Evolutionary conservation across 495 filamentous ascomycete species (phyloP).

Genomic region (Penicillium atrosanguineum): DNA sequence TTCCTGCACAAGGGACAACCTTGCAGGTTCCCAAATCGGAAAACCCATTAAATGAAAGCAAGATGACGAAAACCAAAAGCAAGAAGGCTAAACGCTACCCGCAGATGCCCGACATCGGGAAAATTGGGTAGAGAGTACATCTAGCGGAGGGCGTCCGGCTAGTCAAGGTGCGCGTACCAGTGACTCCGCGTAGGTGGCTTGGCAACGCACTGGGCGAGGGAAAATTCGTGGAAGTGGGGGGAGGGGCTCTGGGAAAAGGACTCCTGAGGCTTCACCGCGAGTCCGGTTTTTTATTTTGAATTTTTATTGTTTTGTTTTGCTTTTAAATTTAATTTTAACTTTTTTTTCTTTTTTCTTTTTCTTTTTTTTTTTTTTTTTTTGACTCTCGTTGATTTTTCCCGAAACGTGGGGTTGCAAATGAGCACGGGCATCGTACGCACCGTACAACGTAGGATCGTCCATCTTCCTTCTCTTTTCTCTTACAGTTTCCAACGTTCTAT

Average conservation of each 20-base stretch:
- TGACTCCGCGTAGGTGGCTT: background rate
- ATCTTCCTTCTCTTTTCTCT: background rate
- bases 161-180: background rate
- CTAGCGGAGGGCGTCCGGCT: background rate
- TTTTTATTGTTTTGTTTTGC: background rate
- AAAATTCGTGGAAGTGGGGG: background rate
- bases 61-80: background rate
- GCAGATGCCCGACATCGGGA: constrained; percentile 21
- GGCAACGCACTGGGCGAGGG: background rate
- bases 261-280: background rate
- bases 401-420: constrained; percentile 16
- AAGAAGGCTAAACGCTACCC: background rate
- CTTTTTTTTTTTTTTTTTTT: constrained; percentile 4
- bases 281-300: background rate
- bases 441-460: background rate
- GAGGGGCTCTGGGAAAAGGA: background rate
- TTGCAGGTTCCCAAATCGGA: background rate
- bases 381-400: constrained; percentile 17
- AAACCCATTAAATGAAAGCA: background rate
- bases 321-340: too few relatives aligned
- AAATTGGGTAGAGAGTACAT: background rate
- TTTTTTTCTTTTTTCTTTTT: background rate
- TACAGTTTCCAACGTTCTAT: background rate
- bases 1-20: constrained; percentile 8
- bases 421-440: constrained; percentile 1